Base-by-base conservation (phyloP, 208 protist species). In the Acanthamoeba sp. region DNA sequence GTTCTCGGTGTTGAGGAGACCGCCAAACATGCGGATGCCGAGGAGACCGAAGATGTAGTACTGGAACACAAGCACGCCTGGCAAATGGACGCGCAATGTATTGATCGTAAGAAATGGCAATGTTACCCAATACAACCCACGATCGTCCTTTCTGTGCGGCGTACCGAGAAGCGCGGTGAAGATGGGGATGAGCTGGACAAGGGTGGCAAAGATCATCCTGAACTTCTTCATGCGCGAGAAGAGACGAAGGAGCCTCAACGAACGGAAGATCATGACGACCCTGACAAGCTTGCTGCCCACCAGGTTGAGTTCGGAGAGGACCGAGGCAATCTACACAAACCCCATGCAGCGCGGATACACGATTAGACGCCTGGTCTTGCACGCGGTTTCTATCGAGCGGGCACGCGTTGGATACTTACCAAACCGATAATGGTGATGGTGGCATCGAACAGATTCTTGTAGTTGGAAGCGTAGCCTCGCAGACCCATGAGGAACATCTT, bases 211-310 rank as follows among this genome's bases (percentile, higher is more conserved):
- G 73, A 84, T 84, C 73, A 84, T 84, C 40, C 73, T 45, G 73
- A 84, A 84, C 38, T 84, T 84, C 73, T 84, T 84, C 73, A 84
- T 84, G 29, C 73, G 73, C 73, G 73, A 84, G 38, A 84, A 84
- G 7, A 84, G 73, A 84, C 73, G 73, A 45, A 84, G 10, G 20
- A 84, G 73, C 73, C 73, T 84, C 22, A 84, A 18, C 73, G 73
- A 84, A 52, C 73, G 73, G 73, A 84, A 52, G 42, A 84, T 84
- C 73, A 84, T 84, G 73, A 84, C 52, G 14, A 84, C 38, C 20
- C 73, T 45, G 9, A 84, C 73, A 7, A 84, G 73, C 73, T 84
- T 84, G 73, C 29, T 84, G 22, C 73, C 73, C 0, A 84, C 73
- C 5, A 84, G 40, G 40, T 84, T 12, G 38, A 84, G 73, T 38